Percentiles rank a stretch among this genome's conserved stretches.
Evolutionary conservation across 2,329 filamentous ascomycete genomes (phyloP).

Genomic region (Fusarium sororula): DNA sequence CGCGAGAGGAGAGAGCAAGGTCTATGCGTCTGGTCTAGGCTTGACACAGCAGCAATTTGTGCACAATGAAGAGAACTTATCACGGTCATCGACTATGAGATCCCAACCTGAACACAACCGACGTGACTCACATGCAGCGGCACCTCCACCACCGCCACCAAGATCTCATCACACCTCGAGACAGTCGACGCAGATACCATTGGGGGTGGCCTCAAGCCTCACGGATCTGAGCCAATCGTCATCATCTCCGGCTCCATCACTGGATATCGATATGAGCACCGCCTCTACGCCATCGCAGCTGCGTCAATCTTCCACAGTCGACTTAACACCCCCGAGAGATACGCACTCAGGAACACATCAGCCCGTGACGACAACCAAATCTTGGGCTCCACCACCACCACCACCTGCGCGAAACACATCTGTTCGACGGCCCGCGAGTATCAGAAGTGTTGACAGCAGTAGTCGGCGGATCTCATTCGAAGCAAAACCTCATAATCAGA

Average conservation of each 20-base stretch:
- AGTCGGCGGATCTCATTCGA: slow-evolving; percentile 43
- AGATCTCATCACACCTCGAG: slow-evolving; percentile 55
- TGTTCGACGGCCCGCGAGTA: slow-evolving; percentile 56
- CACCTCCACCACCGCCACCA: slow-evolving; percentile 66
- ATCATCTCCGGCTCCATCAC: slow-evolving; percentile 29
- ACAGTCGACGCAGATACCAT: slow-evolving; percentile 36
- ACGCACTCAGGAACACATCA: slow-evolving; percentile 20
- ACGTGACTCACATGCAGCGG: slow-evolving; percentile 54
- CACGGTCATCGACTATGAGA: slow-evolving; percentile 59
- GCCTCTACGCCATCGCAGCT: slow-evolving; percentile 13
- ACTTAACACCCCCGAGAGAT: slow-evolving; percentile 22
- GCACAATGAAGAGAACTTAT: slow-evolving; percentile 51
- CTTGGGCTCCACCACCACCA: slow-evolving; percentile 51
- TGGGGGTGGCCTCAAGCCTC: slow-evolving; percentile 46
- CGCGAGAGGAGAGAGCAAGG: slow-evolving; percentile 56
- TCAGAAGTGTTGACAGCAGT: slow-evolving; percentile 52
- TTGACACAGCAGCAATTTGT: slow-evolving; percentile 9
- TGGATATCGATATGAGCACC: slow-evolving; percentile 26
- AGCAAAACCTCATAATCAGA: slow-evolving; percentile 42
- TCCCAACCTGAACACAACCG: slow-evolving; percentile 59
- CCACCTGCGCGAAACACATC: slow-evolving; percentile 57
- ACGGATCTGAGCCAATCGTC: slow-evolving; percentile 36
- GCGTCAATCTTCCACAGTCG: slow-evolving; percentile 13
- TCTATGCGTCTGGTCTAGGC: slow-evolving; percentile 28
- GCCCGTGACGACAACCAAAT: slow-evolving; percentile 12